Percentiles rank a stretch among this genome's conserved stretches.
These are phyloP conservation scores for Berberis vulgaris DNA, from an alignment of 164 flowering plant species.

Conservation along the genomic window DNA sequence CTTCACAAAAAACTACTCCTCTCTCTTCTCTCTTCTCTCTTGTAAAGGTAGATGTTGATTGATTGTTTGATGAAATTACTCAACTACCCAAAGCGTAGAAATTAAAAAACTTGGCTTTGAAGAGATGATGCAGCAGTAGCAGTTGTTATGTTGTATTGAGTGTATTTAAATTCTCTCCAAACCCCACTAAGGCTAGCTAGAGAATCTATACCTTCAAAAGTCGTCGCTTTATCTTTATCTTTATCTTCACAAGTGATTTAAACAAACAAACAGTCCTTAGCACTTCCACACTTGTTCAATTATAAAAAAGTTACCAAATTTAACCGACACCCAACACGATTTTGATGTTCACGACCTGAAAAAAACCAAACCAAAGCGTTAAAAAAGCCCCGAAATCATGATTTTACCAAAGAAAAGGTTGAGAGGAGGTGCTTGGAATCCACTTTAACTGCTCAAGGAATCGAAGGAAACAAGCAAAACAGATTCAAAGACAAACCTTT, in stretches of 20 bases:
- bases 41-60: too few species aligned
- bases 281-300: too few species aligned
- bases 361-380: not conserved
- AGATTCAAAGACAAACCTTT: slow-evolving; percentile 9
- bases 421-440: not conserved
- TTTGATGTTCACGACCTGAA: not conserved
- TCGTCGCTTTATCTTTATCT: not conserved
- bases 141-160: slow-evolving; percentile 3
- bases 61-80: too few species aligned
- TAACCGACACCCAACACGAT: not conserved
- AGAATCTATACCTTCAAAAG: not conserved
- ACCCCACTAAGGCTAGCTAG: not conserved
- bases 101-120: slow-evolving; percentile 55
- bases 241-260: not conserved
- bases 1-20: too few species aligned
- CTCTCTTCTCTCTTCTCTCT: too few species aligned
- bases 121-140: slow-evolving; percentile 48
- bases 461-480: slow-evolving; percentile 1
- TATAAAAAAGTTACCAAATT: not conserved
- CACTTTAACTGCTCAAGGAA: not conserved
- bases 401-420: not conserved
- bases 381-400: not conserved
- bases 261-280: too few species aligned
- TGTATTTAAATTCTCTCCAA: slow-evolving; percentile 15
- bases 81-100: too few species aligned